Conservation (phyloP, 169 alveolate genomes). For the Besnoitia besnoiti region DNA sequence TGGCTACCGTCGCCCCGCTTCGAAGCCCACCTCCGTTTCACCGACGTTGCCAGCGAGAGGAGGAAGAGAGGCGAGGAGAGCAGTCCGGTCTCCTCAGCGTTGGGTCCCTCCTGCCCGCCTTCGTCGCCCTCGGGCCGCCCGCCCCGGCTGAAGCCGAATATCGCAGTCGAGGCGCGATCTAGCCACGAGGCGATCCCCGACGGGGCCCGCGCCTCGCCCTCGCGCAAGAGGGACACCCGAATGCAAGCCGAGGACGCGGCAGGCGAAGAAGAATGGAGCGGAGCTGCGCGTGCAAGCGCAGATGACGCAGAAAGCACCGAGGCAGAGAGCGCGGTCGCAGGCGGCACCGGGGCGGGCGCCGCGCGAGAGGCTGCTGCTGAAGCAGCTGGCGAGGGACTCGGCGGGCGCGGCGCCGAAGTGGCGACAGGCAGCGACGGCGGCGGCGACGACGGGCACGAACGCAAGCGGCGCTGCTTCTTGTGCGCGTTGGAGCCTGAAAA, state of each 20-base stretch:
- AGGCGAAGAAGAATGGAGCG: too few relatives aligned
- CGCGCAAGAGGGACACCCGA: not conserved
- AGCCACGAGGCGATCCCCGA: not conserved
- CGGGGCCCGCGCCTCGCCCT: not conserved
- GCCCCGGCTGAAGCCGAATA: too few relatives aligned
- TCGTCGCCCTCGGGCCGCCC: not conserved
- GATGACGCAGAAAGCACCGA: too few relatives aligned
- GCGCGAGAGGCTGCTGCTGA: not conserved
- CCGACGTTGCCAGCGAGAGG: conserved; percentile 44
- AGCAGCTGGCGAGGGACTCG: not conserved
- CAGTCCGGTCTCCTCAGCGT: not conserved
- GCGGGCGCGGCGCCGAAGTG: not conserved
- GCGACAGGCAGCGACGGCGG: not conserved
- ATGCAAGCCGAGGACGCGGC: not conserved
- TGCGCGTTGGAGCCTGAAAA: conserved; percentile 27
- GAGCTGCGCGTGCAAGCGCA: too few relatives aligned
- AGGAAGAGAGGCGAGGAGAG: not conserved
- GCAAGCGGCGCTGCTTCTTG: not conserved
- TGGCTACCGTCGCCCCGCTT: not conserved
- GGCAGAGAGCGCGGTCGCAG: not conserved
- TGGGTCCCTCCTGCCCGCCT: not conserved
- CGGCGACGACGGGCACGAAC: not conserved
- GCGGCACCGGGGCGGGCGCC: not conserved
- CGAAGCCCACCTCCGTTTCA: conserved; percentile 35
- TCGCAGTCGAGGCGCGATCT: not conserved